Base-by-base conservation (phyloP, 2,329 filamentous ascomycete genomes). In the Metarhizium album region DNA sequence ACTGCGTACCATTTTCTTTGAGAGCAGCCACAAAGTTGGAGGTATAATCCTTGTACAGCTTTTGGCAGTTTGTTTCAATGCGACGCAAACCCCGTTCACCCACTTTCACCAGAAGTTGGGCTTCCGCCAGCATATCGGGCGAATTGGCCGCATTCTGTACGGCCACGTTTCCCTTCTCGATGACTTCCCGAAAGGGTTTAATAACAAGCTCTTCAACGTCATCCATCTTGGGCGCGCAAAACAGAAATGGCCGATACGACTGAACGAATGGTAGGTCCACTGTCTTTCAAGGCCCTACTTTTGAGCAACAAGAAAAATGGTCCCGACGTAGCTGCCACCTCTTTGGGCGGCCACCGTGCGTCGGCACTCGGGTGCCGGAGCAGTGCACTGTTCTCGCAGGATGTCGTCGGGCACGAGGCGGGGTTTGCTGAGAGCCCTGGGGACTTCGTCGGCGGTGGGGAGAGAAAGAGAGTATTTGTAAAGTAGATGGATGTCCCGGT, bases 51-150 rank as follows among this genome's bases (percentile, higher is more conserved):
- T 73, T 70, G 42, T 72, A 60, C 45, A 73, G 67, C 49, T 72
- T 74, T 53, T 64, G 68, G 59, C 75, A 79, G 13, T 77, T 60
- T 35, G 75, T 74, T 56, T 78, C 74, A 42, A 80, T 70, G 49
- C 65, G 70, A 59, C 74, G 74, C 48, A 78, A 57, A 2, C 72
- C 71, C 49, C 72, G 69, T 51, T 76, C 72, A 42, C 74, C 74
- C 55, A 75, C 73, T 52, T 70, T 74, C 46, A 71, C 62, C 27
- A 78, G 63, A 46, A 62, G 68, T 57, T 71, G 69, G 24, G 74
- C 74, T 24, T 74, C 72, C 62, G 71, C 74, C 58, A 70, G 64
- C 76, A 80, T 79, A 43, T 55, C 52, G 53, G 70, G 63, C 23
- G 67, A 60, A 50, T 69, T 65, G 38, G 64, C 70, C 9, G 74